Base-by-base conservation (phyloP, 2,329 filamentous ascomycete genomes). In the Sclerotiophoma versabilis region DNA sequence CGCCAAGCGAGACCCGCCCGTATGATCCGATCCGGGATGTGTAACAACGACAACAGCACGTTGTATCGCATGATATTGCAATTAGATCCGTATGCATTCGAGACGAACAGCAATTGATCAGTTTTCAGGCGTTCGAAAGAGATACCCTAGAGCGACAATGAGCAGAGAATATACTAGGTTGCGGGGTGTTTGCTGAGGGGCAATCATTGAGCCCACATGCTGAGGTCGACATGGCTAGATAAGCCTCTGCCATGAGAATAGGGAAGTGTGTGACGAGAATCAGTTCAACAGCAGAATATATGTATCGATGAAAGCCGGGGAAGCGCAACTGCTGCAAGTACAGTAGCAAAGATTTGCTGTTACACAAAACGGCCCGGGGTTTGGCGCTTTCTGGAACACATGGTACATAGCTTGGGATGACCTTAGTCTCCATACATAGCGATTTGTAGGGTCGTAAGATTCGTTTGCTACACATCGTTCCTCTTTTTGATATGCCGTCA, bases 11-110 rank as follows among this genome's bases (percentile, higher is more conserved):
- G 48, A 65, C 63, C 39, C 71, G 70, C 46, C 68, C 70, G 19
- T 74, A 72, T 59, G 71, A 74, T 27, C 71, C 71, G 46, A 71
- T 74, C 49, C 63, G 71, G 60, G 71, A 74, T 62, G 69, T 73
- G 54, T 74, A 73, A 41, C 8, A 36, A 20, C 17, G n/a, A 30
- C 51, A 39, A 26, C 41, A 37, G 39, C 45, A 39, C 26, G 27
- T 45, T 49, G 45, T 30, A 41, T 44, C 42, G 62, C 60, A 56
- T 49, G 52, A 54, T 54, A 60, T 55, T 62, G 60, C 51, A 37
- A 60, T 66, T 65, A 53, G 49, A 49, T 58, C 49, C 44, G 44
- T 33, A 58, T 55, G 44, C 47, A 60, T 54, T 50, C 46, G 50
- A 34, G 29, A 49, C 54, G 51, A 59, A 54, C 34, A 51, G 46